Conservation (phyloP, 257 asterid species). For the Handroanthus guayacan region DNA sequence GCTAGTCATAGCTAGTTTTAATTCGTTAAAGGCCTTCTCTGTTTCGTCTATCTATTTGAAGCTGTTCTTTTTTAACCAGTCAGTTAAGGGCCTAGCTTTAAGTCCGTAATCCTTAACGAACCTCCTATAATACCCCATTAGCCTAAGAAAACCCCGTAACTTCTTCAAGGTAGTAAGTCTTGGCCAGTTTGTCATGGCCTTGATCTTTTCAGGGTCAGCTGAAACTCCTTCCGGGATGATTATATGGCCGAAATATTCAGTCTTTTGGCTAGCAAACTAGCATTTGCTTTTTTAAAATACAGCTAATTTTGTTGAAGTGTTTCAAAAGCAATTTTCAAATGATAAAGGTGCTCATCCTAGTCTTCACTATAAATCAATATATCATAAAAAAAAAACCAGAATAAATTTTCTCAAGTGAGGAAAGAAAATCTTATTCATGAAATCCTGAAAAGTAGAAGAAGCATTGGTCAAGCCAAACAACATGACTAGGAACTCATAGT, state of each 20-base stretch:
- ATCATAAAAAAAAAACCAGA: neutral
- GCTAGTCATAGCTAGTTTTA: neutral
- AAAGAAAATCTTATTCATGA: neutral
- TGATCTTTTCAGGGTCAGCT: neutral
- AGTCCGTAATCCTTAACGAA: neutral
- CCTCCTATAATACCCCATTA: neutral
- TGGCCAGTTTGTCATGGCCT: neutral
- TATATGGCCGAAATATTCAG: neutral
- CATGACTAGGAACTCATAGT: slow-evolving; percentile 2
- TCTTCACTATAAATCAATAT: neutral
- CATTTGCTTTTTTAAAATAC: neutral
- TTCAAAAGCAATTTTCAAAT: neutral
- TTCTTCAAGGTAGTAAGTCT: neutral
- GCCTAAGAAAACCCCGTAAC: neutral
- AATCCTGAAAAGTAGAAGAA: neutral
- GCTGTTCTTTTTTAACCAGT: neutral
- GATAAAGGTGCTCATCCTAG: neutral
- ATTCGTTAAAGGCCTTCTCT: neutral
- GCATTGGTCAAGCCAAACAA: neutral
- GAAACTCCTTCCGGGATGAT: neutral
- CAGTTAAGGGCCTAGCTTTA: neutral
- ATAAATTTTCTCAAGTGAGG: neutral
- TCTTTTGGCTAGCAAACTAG: neutral
- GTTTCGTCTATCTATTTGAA: neutral
- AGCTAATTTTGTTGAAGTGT: neutral